Evolutionary conservation across 2,329 filamentous ascomycete genomes (phyloP).

Genomic region (Colletotrichum graminicola): DNA sequence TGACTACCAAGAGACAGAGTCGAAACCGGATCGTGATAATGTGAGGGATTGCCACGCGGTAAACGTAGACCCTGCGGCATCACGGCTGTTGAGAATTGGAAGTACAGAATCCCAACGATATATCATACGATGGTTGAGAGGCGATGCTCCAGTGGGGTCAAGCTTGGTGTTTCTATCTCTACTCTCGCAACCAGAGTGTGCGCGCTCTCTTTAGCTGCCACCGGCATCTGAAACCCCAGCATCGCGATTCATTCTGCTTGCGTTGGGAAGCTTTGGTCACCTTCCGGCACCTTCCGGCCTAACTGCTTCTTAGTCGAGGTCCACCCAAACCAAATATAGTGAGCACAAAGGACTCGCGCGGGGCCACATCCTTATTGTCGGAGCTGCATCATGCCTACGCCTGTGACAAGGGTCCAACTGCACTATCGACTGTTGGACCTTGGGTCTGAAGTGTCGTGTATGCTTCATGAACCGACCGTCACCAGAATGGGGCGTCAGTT

Average conservation of each 20-base stretch:
- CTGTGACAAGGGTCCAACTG: neutral
- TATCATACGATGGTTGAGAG: neutral
- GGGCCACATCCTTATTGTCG: neutral
- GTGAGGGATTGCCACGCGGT: neutral
- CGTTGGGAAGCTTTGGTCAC: neutral
- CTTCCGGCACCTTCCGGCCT: slow-evolving; percentile 3
- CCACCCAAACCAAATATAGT: neutral
- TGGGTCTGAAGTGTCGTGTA: neutral
- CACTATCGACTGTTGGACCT: neutral
- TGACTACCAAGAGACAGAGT: neutral
- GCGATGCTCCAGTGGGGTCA: neutral
- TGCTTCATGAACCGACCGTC: neutral
- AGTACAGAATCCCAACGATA: no score
- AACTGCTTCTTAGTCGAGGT: slow-evolving; percentile 7
- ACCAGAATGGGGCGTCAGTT: neutral
- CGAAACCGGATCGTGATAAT: no score
- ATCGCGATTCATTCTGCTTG: neutral
- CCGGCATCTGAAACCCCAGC: neutral
- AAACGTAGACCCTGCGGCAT: neutral
- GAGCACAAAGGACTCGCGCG: neutral
- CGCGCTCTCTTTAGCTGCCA: neutral
- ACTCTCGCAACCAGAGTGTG: neutral
- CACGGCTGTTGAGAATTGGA: neutral
- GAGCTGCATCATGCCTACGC: neutral
- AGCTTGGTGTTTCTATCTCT: neutral